Conservation (phyloP, 768 basidiomycete species). For the Phlebiopsis gigantea region DNA sequence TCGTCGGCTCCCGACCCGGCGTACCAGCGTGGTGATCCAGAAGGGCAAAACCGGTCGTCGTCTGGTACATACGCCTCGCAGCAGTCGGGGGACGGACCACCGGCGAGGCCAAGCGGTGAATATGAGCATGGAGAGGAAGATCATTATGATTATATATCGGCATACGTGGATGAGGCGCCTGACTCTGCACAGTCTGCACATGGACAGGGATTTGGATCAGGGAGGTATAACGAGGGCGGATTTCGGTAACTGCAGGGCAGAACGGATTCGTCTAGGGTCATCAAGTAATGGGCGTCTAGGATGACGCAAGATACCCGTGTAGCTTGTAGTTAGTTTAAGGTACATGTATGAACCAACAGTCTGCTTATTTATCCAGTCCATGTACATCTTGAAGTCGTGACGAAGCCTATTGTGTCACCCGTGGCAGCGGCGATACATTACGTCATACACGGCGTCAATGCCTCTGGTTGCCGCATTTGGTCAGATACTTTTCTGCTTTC, state of each 20-base stretch:
- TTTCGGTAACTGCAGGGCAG: neutral
- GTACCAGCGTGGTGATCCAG: neutral
- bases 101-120: neutral
- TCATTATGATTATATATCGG: constrained; percentile 53
- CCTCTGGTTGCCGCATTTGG: too few relatives aligned
- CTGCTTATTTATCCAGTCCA: too few relatives aligned
- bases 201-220: neutral
- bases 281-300: neutral
- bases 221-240: neutral
- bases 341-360: too few relatives aligned
- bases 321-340: neutral
- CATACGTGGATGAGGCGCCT: constrained; percentile 33
- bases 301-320: neutral
- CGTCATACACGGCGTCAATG: too few relatives aligned
- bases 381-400: too few relatives aligned
- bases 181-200: neutral
- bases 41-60: constrained; percentile 12
- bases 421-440: too few relatives aligned
- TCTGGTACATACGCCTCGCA: constrained; percentile 13
- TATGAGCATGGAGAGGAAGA: constrained; percentile 37
- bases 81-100: neutral
- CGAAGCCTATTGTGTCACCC: too few relatives aligned
- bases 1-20: neutral
- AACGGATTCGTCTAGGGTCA: neutral
- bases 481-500: too few relatives aligned